Evolutionary conservation across 2,329 filamentous ascomycete species (phyloP), one percentile per base, ranked within the genome.

Genomic region (Curvularia verruculosa): DNA sequence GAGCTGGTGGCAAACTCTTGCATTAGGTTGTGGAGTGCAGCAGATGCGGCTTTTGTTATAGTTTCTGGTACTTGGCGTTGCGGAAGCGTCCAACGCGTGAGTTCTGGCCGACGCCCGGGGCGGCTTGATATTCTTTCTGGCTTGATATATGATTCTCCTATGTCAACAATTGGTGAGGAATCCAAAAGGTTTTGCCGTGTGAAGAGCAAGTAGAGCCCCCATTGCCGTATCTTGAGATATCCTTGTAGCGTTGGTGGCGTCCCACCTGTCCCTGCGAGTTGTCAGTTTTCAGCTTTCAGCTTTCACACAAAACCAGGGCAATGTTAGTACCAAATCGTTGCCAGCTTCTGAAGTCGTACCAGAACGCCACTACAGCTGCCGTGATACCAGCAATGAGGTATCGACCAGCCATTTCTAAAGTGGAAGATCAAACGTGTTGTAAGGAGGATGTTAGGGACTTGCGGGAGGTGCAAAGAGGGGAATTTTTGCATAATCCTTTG

Each of bases 31-130:
- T 63, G 57, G 7, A 72, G 58, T 9, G 51, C 57, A 6, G 53
- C 18, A 31, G 59, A 46, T 51, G 70, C 67, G 1, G 21, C 49
- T 13, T 64, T 52, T 1, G 70, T 71, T 5, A 73, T 72, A 9
- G 55, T 51, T 6, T 65, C 58, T 0, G 61, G 56, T 4, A 59
- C 45, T 49, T 74, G 71, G 21, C 70, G 70, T 50, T 74, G 71
- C 3, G 71, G 70, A 26, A 74, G 58, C 1, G 68, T 72, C 71
- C 71, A 74, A 15, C 68, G 67, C 5, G 65, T 71, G 2, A 66
- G 57, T 12, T 24, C 47, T 12, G 70, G 70, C 36, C 67, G 60
- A 21, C 28, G 19, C 8, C 69, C 70, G 3, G 50, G 23, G 34
- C 71, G 60, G n/a, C 54, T 36, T 19, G 69, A 63, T 6, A 73